A percentile compares a stretch with the other conserved stretches of the same genome.
phyloP scores from a whole-genome alignment of 1,139 yeast genomes.

The Taphrina flavorubra region DNA sequence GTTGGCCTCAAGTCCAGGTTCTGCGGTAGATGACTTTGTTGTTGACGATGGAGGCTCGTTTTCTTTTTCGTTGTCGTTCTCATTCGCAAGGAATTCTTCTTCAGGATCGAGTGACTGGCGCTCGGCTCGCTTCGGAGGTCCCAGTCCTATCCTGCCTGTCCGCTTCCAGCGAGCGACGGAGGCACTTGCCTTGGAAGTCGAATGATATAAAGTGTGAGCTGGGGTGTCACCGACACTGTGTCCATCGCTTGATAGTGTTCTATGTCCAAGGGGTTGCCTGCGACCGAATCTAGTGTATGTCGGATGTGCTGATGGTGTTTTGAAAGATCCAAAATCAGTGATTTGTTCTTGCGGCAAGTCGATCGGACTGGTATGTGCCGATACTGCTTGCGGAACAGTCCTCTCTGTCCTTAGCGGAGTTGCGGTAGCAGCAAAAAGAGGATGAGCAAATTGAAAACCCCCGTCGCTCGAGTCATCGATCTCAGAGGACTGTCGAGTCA shows the following conservation, averaged over 20 bases:
- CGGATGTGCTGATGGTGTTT: constrained; percentile 22
- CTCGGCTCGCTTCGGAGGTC: constrained; percentile 44
- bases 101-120: constrained; percentile 39
- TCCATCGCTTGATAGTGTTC: constrained; percentile 13
- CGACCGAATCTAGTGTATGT: constrained; percentile 22
- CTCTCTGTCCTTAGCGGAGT: constrained; percentile 9
- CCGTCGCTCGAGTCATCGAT: constrained; percentile 38
- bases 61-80: constrained; percentile 8
- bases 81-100: constrained; percentile 16
- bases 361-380: constrained; percentile 6
- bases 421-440: constrained; percentile 28
- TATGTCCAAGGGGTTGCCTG: constrained; percentile 13
- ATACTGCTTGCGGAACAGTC: not conserved
- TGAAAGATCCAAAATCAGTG: not conserved
- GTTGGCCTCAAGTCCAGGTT: not conserved
- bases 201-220: constrained; percentile 11
- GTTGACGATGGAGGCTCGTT: constrained; percentile 19
- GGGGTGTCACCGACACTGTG: constrained; percentile 7
- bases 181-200: constrained; percentile 9
- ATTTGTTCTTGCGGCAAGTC: not conserved
- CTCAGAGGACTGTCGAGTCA: constrained; percentile 26
- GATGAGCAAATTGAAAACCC: constrained; percentile 33
- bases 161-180: constrained; percentile 42
- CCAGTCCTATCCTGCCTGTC: constrained; percentile 42
- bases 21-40: not conserved